phyloP scores from a whole-genome alignment of 805 yeast species.

The Alloascoidea africana region DNA sequence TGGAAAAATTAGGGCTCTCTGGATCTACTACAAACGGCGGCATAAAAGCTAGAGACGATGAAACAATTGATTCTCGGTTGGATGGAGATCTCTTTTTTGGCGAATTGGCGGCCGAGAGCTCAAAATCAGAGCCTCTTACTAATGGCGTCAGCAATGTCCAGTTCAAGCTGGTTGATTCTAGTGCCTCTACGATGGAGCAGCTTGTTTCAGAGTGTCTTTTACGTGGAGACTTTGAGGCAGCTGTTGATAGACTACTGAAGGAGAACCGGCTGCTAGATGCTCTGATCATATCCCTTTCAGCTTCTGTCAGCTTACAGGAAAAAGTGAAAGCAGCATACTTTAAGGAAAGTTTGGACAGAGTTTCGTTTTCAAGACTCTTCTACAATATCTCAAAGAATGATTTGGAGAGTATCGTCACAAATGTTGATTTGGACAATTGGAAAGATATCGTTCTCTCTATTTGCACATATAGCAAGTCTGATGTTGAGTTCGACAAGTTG shows the following conservation, averaged over 20 bases:
- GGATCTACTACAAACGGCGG: slow-evolving; percentile 4
- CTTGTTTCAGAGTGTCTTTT: slow-evolving; percentile 36
- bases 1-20: slow-evolving; percentile 19
- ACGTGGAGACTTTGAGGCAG: slow-evolving; percentile 45
- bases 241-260: slow-evolving; percentile 51
- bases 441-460: slow-evolving; percentile 63
- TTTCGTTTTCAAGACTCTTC: slow-evolving; percentile 58
- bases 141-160: too few relatives aligned
- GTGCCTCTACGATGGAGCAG: slow-evolving; percentile 27
- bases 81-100: slow-evolving; percentile 23
- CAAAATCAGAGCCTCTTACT: too few relatives aligned
- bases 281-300: slow-evolving; percentile 55
- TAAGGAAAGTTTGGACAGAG: slow-evolving; percentile 31
- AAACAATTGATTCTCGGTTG: slow-evolving; percentile 5
- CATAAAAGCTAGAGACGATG: slow-evolving; percentile 6
- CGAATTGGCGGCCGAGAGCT: slow-evolving; percentile 6
- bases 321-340: slow-evolving; percentile 65
- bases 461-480: slow-evolving; percentile 34
- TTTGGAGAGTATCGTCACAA: slow-evolving; percentile 55
- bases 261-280: slow-evolving; percentile 64
- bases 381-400: slow-evolving; percentile 41
- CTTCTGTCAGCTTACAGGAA: slow-evolving; percentile 38
- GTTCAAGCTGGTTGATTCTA: slow-evolving; percentile 12
- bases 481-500: slow-evolving; percentile 31
- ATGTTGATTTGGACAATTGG: slow-evolving; percentile 74